Evolutionary conservation across 768 basidiomycete species (phyloP).

Genomic region (Mycena olivaceomarginata): DNA sequence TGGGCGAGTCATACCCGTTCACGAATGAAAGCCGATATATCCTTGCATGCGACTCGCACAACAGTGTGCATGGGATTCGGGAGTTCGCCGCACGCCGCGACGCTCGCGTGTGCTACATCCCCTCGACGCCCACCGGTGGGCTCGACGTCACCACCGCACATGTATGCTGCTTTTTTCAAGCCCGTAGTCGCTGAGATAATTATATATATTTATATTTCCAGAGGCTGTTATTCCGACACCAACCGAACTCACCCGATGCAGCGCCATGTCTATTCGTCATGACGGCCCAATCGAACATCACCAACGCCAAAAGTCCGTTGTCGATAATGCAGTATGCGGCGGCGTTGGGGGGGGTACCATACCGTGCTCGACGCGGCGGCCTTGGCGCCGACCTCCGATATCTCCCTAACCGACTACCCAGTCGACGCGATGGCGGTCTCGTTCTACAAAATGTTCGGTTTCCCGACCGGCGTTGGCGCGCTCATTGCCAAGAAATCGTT

Average conservation of each 20-base stretch:
- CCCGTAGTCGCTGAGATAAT: constrained; percentile 32
- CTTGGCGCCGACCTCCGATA: constrained; percentile 80
- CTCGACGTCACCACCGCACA: constrained; percentile 74
- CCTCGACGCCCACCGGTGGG: constrained; percentile 77
- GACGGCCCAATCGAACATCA: constrained; percentile 89
- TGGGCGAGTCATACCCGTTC: constrained; percentile 89
- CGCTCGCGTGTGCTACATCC: constrained; percentile 77
- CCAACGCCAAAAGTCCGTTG: constrained; percentile 83
- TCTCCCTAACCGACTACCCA: constrained; percentile 79
- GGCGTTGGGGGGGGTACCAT: constrained; percentile 80
- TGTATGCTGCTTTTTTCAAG: constrained; percentile 60
- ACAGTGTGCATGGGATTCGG: constrained; percentile 90
- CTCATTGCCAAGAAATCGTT: constrained; percentile 84
- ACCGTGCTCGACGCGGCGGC: constrained; percentile 89
- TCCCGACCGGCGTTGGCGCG: constrained; percentile 90
- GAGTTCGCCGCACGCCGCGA: constrained; percentile 77
- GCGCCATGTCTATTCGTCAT: constrained; percentile 80
- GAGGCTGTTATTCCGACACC: constrained; percentile 71
- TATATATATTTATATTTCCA: constrained; percentile 50
- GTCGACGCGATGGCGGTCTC: constrained; percentile 90
- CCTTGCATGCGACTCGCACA: constrained; percentile 88
- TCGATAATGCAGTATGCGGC: constrained; percentile 78
- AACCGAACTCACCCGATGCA: constrained; percentile 63
- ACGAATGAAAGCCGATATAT: constrained; percentile 68
- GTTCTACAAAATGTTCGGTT: constrained; percentile 95